Conservation (phyloP, 345 rosid genomes). For the Aquilaria malaccensis region DNA sequence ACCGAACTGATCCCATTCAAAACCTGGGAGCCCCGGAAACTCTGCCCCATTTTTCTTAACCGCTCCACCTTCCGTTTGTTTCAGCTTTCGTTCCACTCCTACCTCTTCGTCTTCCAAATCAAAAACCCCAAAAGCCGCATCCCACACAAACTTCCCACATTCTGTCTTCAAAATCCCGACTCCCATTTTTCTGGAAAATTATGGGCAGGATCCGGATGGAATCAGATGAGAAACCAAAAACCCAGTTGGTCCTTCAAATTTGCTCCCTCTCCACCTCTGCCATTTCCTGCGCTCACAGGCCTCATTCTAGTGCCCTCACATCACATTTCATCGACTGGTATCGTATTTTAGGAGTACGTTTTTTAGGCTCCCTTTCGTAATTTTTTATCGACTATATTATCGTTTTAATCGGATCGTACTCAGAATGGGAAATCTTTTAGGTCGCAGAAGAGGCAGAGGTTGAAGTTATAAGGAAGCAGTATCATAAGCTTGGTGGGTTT, state of each 20-base stretch:
- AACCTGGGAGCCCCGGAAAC: conserved; percentile 36
- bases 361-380: conserved; percentile 2
- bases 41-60: conserved; percentile 52
- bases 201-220: conserved; percentile 47
- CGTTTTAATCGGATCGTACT: neutral
- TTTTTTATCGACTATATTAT: neutral
- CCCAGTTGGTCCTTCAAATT: conserved; percentile 50
- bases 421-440: conserved; percentile 21
- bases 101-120: neutral
- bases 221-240: conserved; percentile 33
- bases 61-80: conserved; percentile 28
- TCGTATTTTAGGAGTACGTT: conserved; percentile 73
- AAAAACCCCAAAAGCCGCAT: neutral
- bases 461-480: conserved; percentile 54
- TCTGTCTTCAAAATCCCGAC: neutral
- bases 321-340: conserved; percentile 85
- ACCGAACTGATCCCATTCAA: conserved; percentile 51
- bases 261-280: conserved; percentile 45
- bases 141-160: neutral
- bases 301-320: conserved; percentile 6
- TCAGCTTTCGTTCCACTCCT: neutral
- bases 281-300: conserved; percentile 46
- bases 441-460: conserved; percentile 61
- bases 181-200: conserved; percentile 1
- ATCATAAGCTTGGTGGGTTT: conserved; percentile 65